Conservation (phyloP, 2,329 filamentous ascomycete species). For the Arthrobotrys pseudoclavata region DNA sequence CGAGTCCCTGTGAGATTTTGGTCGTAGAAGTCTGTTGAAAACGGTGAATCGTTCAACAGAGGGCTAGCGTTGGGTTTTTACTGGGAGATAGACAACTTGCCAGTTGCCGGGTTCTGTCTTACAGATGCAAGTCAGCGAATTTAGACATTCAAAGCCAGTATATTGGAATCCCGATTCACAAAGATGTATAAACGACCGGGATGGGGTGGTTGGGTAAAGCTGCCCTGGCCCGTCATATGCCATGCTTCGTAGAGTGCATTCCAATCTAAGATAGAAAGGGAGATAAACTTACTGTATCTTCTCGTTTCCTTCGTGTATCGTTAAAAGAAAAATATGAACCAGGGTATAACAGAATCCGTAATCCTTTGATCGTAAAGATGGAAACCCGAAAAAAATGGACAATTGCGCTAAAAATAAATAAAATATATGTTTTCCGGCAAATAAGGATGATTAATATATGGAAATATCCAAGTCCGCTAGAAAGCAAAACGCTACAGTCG, state of each 20-base stretch:
- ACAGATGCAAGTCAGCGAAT: conserved; percentile 37
- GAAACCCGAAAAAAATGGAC: conserved; percentile 29
- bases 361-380: conserved; percentile 56
- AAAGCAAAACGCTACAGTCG: conserved; percentile 44
- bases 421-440: conserved; percentile 11
- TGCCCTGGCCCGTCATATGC: conserved; percentile 44
- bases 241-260: conserved; percentile 46
- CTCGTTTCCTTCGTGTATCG: conserved; percentile 60
- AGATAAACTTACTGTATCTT: conserved; percentile 55
- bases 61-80: conserved; percentile 35
- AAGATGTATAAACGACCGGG: conserved; percentile 25
- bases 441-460: conserved; percentile 27
- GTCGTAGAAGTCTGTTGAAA: conserved; percentile 56
- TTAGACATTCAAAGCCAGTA: conserved; percentile 19
- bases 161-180: conserved; percentile 7
- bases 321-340: conserved; percentile 52
- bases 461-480: conserved; percentile 39
- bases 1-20: conserved; percentile 42
- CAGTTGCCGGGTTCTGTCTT: conserved; percentile 36
- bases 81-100: conserved; percentile 35
- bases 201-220: conserved; percentile 46
- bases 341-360: conserved; percentile 60
- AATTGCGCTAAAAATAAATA: conserved; percentile 45
- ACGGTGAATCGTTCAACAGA: conserved; percentile 48
- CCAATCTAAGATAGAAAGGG: conserved; percentile 51